Evolutionary conservation across 768 basidiomycete genomes (phyloP).

Genomic region (Galerina sulciceps): DNA sequence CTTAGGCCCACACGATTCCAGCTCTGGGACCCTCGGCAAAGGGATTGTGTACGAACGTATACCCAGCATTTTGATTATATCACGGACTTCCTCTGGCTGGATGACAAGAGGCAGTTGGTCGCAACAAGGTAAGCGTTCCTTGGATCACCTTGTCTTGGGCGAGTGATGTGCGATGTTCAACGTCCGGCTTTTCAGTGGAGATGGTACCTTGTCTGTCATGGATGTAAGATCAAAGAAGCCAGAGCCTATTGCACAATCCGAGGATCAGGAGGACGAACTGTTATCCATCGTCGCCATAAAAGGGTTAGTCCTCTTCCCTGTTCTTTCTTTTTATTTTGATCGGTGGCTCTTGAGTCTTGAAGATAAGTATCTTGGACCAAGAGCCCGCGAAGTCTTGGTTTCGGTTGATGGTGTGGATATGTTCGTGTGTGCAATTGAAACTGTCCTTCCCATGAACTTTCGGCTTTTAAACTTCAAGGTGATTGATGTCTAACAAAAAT

Average conservation of each 20-base stretch:
- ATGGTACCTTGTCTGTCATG: conserved; percentile 91
- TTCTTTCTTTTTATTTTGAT: conserved; percentile 6
- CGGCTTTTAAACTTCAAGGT: background rate
- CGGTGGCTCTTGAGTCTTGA: background rate
- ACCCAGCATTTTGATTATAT: conserved; percentile 95
- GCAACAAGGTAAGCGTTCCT: conserved; percentile 73
- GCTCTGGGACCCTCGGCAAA: conserved; percentile 89
- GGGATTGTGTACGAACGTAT: conserved; percentile 66
- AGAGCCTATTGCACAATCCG: conserved; percentile 83
- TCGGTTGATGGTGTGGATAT: conserved; percentile 18
- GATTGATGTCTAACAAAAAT: background rate
- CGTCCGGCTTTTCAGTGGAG: conserved; percentile 60
- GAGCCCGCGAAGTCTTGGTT: background rate
- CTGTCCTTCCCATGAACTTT: background rate
- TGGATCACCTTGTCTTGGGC: background rate
- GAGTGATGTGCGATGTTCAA: conserved; percentile 1
- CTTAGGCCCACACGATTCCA: conserved; percentile 32
- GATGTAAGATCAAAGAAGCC: conserved; percentile 85
- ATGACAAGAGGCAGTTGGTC: conserved; percentile 83
- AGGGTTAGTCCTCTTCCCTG: conserved; percentile 50
- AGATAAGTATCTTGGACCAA: background rate
- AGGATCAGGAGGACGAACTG: conserved; percentile 95
- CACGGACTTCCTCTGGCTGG: conserved; percentile 87
- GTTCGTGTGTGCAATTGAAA: background rate
- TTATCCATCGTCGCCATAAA: conserved; percentile 86